A percentile compares a stretch with the other conserved stretches of the same genome.
Conservation (phyloP, 2,329 filamentous ascomycete species). For the Aspergillus ochraceus region DNA sequence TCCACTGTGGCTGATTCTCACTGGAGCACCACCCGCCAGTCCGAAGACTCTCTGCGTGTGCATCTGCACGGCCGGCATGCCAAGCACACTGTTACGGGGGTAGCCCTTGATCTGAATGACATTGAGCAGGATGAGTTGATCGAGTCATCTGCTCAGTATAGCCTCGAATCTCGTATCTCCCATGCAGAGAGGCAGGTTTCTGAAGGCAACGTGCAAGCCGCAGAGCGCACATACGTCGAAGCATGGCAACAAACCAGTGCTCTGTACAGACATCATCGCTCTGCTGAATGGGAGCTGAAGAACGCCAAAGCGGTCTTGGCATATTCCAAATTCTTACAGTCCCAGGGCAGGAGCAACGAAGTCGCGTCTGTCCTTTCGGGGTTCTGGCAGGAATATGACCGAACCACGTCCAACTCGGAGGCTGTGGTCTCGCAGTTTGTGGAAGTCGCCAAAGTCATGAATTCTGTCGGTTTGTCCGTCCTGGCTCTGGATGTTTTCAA, state of each 20-base stretch:
- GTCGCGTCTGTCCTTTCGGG: slow-evolving; percentile 47
- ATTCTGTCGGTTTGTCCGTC: slow-evolving; percentile 45
- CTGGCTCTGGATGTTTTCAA: slow-evolving; percentile 52
- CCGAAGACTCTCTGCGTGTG: slow-evolving; percentile 28
- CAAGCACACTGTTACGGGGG: slow-evolving; percentile 13
- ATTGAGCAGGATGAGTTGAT: slow-evolving; percentile 43
- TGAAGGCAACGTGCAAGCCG: slow-evolving; percentile 34
- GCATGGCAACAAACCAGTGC: slow-evolving; percentile 54
- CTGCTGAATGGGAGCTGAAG: slow-evolving; percentile 49
- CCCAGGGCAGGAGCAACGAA: slow-evolving; percentile 47
- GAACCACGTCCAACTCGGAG: slow-evolving; percentile 42
- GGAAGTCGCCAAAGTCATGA: slow-evolving; percentile 48
- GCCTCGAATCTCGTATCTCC: slow-evolving; percentile 37
- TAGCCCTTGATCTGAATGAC: slow-evolving; percentile 35
- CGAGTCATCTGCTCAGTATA: slow-evolving; percentile 27
- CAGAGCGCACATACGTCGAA: slow-evolving; percentile 51
- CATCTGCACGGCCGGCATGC: slow-evolving; percentile 28
- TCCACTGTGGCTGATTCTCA: slow-evolving; percentile 21
- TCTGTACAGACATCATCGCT: slow-evolving; percentile 44
- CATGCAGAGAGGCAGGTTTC: slow-evolving; percentile 40
- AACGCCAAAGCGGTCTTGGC: slow-evolving; percentile 49
- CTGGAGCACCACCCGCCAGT: slow-evolving; percentile 16
- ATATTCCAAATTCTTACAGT: slow-evolving; percentile 50
- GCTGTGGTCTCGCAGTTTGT: slow-evolving; percentile 37
- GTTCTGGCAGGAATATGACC: slow-evolving; percentile 52